Evolutionary conservation across 164 flowering plant species (phyloP).

Genomic region (Tetrastigma voinierianum): DNA sequence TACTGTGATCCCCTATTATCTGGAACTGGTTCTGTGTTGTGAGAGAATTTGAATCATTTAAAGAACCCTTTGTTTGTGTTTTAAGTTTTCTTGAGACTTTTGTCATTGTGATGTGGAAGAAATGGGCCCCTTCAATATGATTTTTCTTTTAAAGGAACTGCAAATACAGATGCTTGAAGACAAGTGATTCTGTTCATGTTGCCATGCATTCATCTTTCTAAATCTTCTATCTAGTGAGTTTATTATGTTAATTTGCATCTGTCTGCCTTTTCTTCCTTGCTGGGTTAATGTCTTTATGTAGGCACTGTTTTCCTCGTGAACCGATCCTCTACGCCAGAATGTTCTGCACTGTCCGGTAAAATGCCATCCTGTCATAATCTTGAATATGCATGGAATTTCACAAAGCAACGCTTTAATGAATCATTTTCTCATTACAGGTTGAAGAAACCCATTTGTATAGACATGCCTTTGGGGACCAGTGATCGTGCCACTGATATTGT

Average conservation of each 20-base stretch:
- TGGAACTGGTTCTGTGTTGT: too few relatives aligned
- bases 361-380: not conserved
- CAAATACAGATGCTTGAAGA: too few relatives aligned
- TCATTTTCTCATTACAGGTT: conserved; percentile 48
- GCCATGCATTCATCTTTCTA: too few relatives aligned
- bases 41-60: too few relatives aligned
- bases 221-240: too few relatives aligned
- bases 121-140: too few relatives aligned
- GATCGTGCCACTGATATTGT: conserved; percentile 92
- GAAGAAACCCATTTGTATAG: conserved; percentile 94
- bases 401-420: not conserved
- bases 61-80: too few relatives aligned
- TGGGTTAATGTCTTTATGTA: conserved; percentile 21
- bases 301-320: conserved; percentile 98
- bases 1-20: too few relatives aligned
- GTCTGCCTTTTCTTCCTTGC: not conserved
- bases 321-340: conserved; percentile 86
- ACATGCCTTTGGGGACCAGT: conserved; percentile 99
- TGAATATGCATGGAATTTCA: not conserved
- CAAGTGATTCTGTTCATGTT: too few relatives aligned
- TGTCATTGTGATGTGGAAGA: too few relatives aligned
- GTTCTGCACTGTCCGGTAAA: conserved; percentile 90
- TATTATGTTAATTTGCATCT: not conserved
- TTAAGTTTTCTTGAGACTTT: too few relatives aligned
- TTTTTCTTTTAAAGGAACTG: too few relatives aligned